These are phyloP conservation scores for Acanthamoeba rhysodes DNA, from an alignment of 208 protist species.

Conservation along the genomic window DNA sequence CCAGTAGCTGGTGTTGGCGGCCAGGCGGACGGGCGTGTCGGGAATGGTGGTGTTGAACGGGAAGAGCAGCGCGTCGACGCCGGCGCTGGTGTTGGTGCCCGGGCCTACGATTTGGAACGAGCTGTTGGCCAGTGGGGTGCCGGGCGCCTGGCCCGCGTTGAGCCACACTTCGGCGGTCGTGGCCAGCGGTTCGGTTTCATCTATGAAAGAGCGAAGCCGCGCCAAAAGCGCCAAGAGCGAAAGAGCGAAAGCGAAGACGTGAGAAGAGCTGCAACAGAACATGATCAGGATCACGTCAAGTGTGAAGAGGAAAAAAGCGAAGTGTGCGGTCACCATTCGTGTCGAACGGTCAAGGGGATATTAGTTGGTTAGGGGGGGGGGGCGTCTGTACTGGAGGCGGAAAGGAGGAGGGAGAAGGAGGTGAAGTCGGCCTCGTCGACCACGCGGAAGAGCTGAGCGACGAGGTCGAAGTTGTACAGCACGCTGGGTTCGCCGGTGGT, in stretches of 20 bases:
- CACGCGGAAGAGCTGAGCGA: background rate
- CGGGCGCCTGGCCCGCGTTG: background rate
- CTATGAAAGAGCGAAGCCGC: background rate
- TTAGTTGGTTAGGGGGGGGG: too few species aligned
- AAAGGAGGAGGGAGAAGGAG: background rate
- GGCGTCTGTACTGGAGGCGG: background rate
- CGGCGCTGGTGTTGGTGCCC: background rate
- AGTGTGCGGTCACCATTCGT: too few species aligned
- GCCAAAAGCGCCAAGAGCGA: too few species aligned
- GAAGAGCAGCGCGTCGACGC: background rate
- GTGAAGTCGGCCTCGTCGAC: background rate
- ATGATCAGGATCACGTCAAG: too few species aligned
- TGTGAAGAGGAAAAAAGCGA: too few species aligned
- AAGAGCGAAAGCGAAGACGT: too few species aligned
- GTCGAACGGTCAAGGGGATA: too few species aligned
- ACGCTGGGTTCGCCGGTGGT: background rate
- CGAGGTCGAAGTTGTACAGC: background rate
- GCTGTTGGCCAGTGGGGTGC: conserved; percentile 1
- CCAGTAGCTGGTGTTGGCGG: conserved; percentile 20
- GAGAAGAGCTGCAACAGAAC: too few species aligned
- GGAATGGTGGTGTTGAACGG: background rate
- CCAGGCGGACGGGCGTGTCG: background rate
- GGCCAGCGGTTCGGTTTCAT: background rate
- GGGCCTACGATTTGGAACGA: background rate
- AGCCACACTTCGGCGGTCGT: background rate